phyloP scores from a whole-genome alignment of 164 flowering plant genomes.

The Annona squamosa region DNA sequence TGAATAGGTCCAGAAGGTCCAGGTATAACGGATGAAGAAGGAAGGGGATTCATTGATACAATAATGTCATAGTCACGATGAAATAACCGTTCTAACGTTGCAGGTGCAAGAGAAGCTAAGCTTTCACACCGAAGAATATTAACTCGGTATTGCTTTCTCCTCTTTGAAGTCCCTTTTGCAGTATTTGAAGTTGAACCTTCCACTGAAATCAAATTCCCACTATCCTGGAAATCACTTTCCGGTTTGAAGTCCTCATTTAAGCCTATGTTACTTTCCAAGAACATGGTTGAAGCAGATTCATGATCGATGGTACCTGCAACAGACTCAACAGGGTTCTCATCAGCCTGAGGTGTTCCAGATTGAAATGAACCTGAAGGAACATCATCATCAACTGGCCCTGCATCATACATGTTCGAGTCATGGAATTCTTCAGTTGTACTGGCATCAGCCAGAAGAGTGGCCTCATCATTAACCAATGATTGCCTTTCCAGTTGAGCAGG shows the following conservation, averaged over 20 bases:
- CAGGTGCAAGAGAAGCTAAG: slow-evolving; percentile 78
- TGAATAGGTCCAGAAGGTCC: slow-evolving; percentile 86
- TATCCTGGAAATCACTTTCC: slow-evolving; percentile 24
- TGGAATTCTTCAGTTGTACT: slow-evolving; percentile 18
- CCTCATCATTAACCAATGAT: slow-evolving; percentile 26
- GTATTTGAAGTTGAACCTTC: slow-evolving; percentile 23
- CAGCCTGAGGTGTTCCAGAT: slow-evolving; percentile 19
- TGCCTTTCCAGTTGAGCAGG: slow-evolving; percentile 18
- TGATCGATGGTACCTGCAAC: slow-evolving; percentile 17
- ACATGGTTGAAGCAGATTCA: slow-evolving; percentile 16
- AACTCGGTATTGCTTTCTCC: slow-evolving; percentile 58
- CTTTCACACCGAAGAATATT: slow-evolving; percentile 99
- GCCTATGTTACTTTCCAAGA: slow-evolving; percentile 19
- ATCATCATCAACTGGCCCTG: slow-evolving; percentile 15
- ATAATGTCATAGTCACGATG: slow-evolving; percentile 87
- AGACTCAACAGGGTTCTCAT: slow-evolving; percentile 23
- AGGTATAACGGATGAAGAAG: slow-evolving; percentile 81
- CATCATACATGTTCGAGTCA: slow-evolving; percentile 17
- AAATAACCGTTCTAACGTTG: slow-evolving; percentile 78
- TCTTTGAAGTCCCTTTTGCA: slow-evolving; percentile 33
- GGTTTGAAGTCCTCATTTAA: slow-evolving; percentile 22
- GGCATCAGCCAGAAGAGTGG: slow-evolving; percentile 25
- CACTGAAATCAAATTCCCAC: slow-evolving; percentile 28
- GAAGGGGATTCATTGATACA: slow-evolving; percentile 93
- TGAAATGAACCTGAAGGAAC: slow-evolving; percentile 8